These are phyloP conservation scores for Salinomyces thailandicus DNA, from an alignment of 2,329 filamentous ascomycete genomes.

Conservation along the genomic window DNA sequence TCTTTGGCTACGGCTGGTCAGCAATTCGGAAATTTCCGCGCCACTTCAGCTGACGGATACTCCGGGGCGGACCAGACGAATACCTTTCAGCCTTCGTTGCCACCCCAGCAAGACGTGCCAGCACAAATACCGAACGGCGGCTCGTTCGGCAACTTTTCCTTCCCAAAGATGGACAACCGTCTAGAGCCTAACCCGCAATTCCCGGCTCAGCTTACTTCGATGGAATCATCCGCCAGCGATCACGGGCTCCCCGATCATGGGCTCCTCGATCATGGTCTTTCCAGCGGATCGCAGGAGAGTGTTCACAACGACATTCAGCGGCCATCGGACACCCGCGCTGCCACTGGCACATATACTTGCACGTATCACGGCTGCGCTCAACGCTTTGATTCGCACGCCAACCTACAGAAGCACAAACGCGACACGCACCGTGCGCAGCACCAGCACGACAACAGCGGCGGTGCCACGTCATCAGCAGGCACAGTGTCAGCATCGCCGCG, in stretches of 20 bases:
- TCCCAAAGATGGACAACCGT: constrained; percentile 23
- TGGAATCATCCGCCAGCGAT: constrained; percentile 53
- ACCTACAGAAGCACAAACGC: constrained; percentile 90
- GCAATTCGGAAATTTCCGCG: constrained; percentile 37
- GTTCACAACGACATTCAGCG: constrained; percentile 31
- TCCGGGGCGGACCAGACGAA: constrained; percentile 22
- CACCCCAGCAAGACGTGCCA: constrained; percentile 13
- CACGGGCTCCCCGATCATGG: constrained; percentile 34
- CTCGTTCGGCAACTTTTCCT: constrained; percentile 13
- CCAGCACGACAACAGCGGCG: constrained; percentile 24
- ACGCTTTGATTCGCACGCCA: constrained; percentile 76
- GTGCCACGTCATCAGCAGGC: constrained; percentile 26
- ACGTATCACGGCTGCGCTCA: constrained; percentile 84
- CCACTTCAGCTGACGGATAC: constrained; percentile 28
- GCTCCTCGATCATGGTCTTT: no score
- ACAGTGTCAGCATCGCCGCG: constrained; percentile 21
- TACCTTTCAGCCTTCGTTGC: constrained; percentile 25
- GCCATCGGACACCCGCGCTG: constrained; percentile 57
- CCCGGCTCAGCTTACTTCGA: constrained; percentile 48
- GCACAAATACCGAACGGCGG: constrained; percentile 13
- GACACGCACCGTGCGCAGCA: constrained; percentile 64
- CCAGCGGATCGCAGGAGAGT: constrained; percentile 33
- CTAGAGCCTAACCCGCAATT: constrained; percentile 42
- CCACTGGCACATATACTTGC: constrained; percentile 87
- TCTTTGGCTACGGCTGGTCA: constrained; percentile 33